phyloP scores from a whole-genome alignment of 2,329 filamentous ascomycete genomes.

The Emmonsiellopsis sp. region DNA sequence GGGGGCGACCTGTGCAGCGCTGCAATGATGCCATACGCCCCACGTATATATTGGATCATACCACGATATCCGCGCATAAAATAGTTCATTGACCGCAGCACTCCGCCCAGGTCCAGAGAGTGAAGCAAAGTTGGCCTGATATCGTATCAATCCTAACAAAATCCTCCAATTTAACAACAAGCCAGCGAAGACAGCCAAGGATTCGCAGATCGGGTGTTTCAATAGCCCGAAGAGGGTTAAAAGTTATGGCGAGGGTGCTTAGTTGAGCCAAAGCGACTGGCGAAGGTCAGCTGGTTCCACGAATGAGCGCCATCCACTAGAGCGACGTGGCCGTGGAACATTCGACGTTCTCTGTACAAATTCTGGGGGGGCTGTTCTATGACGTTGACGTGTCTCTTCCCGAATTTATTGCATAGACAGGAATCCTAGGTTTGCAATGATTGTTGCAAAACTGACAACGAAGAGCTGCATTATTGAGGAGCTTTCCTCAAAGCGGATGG shows the following conservation, averaged over 20 bases:
- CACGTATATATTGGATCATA: neutral
- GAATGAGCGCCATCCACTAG: conserved; percentile 32
- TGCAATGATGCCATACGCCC: conserved; percentile 2
- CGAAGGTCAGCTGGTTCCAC: conserved; percentile 18
- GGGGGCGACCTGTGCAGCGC: neutral
- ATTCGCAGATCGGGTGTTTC: neutral
- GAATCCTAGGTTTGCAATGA: neutral
- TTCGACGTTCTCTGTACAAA: conserved; percentile 33
- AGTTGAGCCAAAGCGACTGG: conserved; percentile 1
- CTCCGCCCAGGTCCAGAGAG: neutral
- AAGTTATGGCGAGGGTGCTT: conserved; percentile 2
- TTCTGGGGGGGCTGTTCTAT: conserved; percentile 35
- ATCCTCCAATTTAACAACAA: too few relatives aligned
- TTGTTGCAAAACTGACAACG: conserved; percentile 2
- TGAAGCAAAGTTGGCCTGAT: neutral
- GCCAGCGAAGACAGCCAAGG: too few relatives aligned
- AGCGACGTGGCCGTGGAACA: conserved; percentile 37
- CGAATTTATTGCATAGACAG: neutral
- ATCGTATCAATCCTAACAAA: neutral
- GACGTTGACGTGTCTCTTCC: conserved; percentile 3
- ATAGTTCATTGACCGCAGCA: neutral
- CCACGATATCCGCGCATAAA: neutral
- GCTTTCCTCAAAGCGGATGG: neutral
- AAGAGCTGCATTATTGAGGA: conserved; percentile 1
- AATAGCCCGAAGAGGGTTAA: neutral